Evolutionary conservation across 2,329 filamentous ascomycete genomes (phyloP), one percentile per base, ranked within the genome.

Genomic region (Thermomyces lanuginosus): DNA sequence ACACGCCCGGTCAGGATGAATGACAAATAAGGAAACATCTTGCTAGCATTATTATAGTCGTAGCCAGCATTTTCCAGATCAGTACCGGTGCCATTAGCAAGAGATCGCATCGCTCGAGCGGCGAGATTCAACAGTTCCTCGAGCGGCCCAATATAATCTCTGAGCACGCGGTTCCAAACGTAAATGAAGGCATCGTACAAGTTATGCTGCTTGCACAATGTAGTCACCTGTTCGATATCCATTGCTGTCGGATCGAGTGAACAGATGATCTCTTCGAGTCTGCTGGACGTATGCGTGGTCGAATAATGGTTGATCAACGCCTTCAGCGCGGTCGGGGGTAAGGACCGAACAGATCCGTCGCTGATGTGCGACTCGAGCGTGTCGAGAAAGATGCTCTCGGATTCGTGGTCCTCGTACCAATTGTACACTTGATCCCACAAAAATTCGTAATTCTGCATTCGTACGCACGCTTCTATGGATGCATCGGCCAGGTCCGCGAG

Each of bases 131-230:
- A 60, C 2, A 98, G 66, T 34, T 93, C 83, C 39, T 82, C 76
- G 30, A 95, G 61, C 1, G 89, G 86, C 2, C 84, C 91, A 35
- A 93, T 74, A 43, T 91, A 93, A 51, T 98, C 91, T 35, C 64
- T 61, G 15, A 98, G 60, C 2, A 82, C 83, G 49, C 81, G 76
- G 34, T 92, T 95, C 89, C 89, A 98, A 29, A 98, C 79, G 48
- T 95, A 93, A 22, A 91, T 83, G 30, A 93, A 68, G 2, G 89
- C 91, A 52, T 98, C 91, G 45, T 93, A 98, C 3, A 98, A 66
- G 37, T 77, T 72, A 49, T 95, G 75, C 46, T 86, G 76, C 49
- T 89, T 92, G 63, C 89, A 98, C 13, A 98, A 62, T 8, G 69
- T 67, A 0, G 86, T 93, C 31, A 92, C 72, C 51, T 95, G 81